Evolutionary conservation across 129 eudicot species (phyloP).

Genomic region (Centaurea solstitialis): DNA sequence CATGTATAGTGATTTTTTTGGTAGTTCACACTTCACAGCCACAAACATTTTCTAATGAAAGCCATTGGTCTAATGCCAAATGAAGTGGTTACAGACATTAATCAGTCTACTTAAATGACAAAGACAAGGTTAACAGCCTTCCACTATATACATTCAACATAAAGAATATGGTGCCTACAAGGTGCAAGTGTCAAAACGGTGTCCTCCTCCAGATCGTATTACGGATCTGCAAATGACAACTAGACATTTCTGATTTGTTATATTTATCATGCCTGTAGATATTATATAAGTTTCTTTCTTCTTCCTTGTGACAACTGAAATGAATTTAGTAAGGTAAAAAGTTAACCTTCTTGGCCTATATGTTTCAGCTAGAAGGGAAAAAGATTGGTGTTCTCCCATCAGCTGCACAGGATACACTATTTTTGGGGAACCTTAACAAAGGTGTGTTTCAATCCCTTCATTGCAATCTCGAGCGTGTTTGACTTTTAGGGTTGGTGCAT

Average conservation of each 20-base stretch:
- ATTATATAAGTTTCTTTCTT: background rate
- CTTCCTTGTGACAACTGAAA: background rate
- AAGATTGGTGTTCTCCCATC: slow-evolving; percentile 91
- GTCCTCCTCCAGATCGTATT: too few species aligned
- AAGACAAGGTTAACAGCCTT: too few species aligned
- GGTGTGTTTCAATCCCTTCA: slow-evolving; percentile 40
- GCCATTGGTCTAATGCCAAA: too few species aligned
- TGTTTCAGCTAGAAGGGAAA: slow-evolving; percentile 88
- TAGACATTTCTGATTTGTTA: background rate
- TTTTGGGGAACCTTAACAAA: slow-evolving; percentile 88
- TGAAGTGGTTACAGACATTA: too few species aligned
- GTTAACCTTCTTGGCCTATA: slow-evolving; percentile 18
- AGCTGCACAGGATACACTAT: slow-evolving; percentile 71
- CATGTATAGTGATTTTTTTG: too few species aligned
- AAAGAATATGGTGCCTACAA: too few species aligned
- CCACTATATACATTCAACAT: too few species aligned
- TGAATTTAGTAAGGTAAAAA: background rate
- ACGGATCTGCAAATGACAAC: too few species aligned
- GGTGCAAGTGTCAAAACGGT: too few species aligned
- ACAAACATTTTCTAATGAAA: too few species aligned
- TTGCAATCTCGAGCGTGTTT: background rate
- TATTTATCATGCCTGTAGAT: background rate
- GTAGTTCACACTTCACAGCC: too few species aligned
- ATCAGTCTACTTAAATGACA: too few species aligned
- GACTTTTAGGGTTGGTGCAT: background rate